These are phyloP conservation scores for Boletus smithii DNA, from an alignment of 1,284 basidiomycete genomes.

Conservation along the genomic window DNA sequence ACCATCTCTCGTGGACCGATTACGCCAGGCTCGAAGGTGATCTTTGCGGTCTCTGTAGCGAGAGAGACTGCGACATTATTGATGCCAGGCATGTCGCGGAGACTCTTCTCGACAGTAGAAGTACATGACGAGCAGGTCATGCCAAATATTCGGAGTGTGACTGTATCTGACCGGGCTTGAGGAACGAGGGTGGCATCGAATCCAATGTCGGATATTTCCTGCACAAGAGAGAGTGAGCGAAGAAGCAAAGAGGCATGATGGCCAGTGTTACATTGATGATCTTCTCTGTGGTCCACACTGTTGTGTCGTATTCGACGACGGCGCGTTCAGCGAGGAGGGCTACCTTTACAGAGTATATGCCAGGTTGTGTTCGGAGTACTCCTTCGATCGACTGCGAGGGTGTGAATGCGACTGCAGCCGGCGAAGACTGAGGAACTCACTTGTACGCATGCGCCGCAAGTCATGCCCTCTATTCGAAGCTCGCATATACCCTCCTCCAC, in stretches of 20 bases:
- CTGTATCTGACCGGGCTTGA: conserved; percentile 55
- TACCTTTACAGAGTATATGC: conserved; percentile 87
- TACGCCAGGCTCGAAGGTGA: conserved; percentile 75
- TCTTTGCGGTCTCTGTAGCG: conserved; percentile 67
- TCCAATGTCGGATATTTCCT: conserved; percentile 91
- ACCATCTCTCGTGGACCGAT: conserved; percentile 83
- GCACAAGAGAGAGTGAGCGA: conserved; percentile 16
- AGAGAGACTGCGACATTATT: conserved; percentile 69
- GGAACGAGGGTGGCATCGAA: conserved; percentile 84
- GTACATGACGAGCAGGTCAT: conserved; percentile 90
- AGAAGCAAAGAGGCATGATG: neutral
- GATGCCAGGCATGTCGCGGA: conserved; percentile 75
- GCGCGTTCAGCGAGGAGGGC: conserved; percentile 93
- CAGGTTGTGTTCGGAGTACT: conserved; percentile 79
- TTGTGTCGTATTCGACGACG: conserved; percentile 84
- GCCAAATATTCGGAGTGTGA: conserved; percentile 80
- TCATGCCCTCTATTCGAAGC: conserved; percentile 86
- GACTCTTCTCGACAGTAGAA: conserved; percentile 70
- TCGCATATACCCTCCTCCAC: conserved; percentile 57
- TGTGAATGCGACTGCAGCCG: neutral
- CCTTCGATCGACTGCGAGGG: conserved; percentile 80
- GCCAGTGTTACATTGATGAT: conserved; percentile 62
- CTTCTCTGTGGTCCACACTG: conserved; percentile 77
- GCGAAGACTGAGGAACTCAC: conserved; percentile 41
- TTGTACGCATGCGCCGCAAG: conserved; percentile 88